A percentile compares a stretch with the other conserved stretches of the same genome.
These are phyloP conservation scores for Neolentinus lepideus DNA, from an alignment of 1,284 basidiomycete genomes.

Conservation along the genomic window DNA sequence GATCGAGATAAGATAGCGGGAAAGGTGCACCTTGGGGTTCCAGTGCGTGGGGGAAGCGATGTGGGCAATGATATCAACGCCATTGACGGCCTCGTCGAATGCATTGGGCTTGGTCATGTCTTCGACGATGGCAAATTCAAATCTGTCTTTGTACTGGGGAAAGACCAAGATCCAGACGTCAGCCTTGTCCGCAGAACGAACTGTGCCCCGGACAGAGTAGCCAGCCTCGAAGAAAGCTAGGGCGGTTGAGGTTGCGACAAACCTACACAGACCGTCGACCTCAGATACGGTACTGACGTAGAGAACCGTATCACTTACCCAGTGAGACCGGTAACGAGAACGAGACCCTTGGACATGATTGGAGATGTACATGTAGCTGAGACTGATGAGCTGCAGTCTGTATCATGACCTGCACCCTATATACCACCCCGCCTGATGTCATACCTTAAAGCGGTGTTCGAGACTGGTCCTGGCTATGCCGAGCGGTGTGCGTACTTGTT, in stretches of 20 bases:
- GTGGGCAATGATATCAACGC: conserved; percentile 22
- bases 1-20: neutral
- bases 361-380: neutral
- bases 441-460: no score
- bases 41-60: conserved; percentile 18
- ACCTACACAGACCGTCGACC: conserved; percentile 5
- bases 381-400: neutral
- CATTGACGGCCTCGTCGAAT: conserved; percentile 24
- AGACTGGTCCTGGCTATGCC: no score
- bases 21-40: conserved; percentile 7
- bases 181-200: conserved; percentile 31
- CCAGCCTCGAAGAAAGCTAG: conserved; percentile 30
- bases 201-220: conserved; percentile 30
- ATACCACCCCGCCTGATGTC: neutral
- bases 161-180: conserved; percentile 32
- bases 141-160: conserved; percentile 28
- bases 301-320: conserved; percentile 10
- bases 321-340: conserved; percentile 22
- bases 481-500: no score
- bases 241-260: conserved; percentile 15
- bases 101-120: conserved; percentile 29
- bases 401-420: neutral
- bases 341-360: neutral
- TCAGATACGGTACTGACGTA: neutral
- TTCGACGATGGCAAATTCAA: conserved; percentile 37